A percentile compares a stretch with the other conserved stretches of the same genome.
Conservation (phyloP, 108 stramenopile genomes). For the Pseudonitzschia pungens region DNA sequence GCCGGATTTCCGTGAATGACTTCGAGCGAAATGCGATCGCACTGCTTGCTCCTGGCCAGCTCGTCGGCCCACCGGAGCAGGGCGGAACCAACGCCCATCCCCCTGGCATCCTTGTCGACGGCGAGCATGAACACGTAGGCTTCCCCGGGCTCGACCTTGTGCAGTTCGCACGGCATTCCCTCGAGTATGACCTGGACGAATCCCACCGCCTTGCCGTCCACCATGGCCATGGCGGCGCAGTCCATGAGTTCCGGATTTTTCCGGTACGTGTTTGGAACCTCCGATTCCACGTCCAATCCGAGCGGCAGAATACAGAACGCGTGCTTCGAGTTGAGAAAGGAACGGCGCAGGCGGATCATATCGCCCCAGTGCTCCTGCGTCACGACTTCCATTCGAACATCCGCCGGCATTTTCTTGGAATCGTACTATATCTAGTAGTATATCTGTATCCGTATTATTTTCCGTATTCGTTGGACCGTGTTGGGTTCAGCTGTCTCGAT, state of each 20-base stretch:
- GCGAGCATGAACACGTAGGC: conserved; percentile 17
- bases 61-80: conserved; percentile 36
- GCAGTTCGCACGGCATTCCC: not conserved
- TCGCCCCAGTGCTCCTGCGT: not conserved
- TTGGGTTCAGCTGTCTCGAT: no score
- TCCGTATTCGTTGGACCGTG: no score
- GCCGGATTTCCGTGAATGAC: conserved; percentile 42
- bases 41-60: conserved; percentile 8
- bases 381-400: not conserved
- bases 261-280: not conserved
- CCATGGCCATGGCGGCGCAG: not conserved
- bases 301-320: not conserved
- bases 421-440: no score
- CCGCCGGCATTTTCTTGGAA: no score
- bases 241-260: not conserved
- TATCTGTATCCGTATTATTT: no score
- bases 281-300: not conserved
- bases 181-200: not conserved
- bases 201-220: not conserved
- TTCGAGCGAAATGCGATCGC: conserved; percentile 9
- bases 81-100: conserved; percentile 36
- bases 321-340: conserved; percentile 3
- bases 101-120: conserved; percentile 18
- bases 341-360: not conserved
- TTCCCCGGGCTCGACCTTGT: not conserved